Conservation (phyloP, 805 yeast species). For the Grigorovia humatica region DNA sequence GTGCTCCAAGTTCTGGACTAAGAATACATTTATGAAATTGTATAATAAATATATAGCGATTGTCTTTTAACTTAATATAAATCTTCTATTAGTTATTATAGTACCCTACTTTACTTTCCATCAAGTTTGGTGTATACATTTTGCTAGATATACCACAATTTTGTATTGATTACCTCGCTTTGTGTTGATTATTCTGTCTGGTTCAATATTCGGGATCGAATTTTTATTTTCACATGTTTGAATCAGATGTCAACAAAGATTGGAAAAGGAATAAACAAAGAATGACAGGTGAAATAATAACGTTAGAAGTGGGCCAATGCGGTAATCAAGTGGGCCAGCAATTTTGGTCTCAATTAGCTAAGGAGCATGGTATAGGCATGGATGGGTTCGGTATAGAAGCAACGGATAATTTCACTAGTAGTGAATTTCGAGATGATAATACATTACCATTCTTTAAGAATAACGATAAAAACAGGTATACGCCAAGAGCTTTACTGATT, state of each 20-base stretch:
- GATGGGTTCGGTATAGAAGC: constrained; percentile 26
- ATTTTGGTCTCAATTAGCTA: constrained; percentile 83
- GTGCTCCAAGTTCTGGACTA: constrained; percentile 87
- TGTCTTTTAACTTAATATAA: background rate
- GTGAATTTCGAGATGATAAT: constrained; percentile 45
- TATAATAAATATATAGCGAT: background rate
- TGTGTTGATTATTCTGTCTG: too few species aligned
- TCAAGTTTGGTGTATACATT: too few species aligned
- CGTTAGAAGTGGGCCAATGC: constrained; percentile 75
- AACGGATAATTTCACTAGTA: constrained; percentile 1
- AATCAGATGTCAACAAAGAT: background rate
- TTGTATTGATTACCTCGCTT: too few species aligned
- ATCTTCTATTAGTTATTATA: background rate
- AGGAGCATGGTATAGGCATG: constrained; percentile 67
- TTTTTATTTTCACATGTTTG: background rate
- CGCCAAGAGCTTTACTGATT: constrained; percentile 77
- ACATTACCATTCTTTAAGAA: constrained; percentile 76
- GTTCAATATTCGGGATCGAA: too few species aligned
- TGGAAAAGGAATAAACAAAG: background rate
- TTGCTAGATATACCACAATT: too few species aligned
- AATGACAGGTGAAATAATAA: constrained; percentile 56
- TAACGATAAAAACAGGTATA: constrained; percentile 64
- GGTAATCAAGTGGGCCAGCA: constrained; percentile 92
- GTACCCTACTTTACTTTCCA: too few species aligned
- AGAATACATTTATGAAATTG: constrained; percentile 32